Base-by-base conservation (phyloP, 495 filamentous ascomycete genomes). In the Aspergillus sparsus region DNA sequence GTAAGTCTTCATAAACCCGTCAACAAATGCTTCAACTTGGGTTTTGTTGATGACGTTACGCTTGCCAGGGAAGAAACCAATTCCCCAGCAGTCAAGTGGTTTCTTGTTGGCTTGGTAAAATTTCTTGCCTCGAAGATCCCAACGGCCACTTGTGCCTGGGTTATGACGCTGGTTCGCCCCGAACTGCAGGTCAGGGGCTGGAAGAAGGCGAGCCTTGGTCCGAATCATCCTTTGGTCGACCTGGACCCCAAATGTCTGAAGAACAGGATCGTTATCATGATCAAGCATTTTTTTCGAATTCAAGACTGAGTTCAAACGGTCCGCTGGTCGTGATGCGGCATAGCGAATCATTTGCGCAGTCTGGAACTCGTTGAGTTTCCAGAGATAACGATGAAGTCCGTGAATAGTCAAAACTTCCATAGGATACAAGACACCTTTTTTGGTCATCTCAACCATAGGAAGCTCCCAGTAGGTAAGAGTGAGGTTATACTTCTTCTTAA, bases 281-380 rank as follows among this genome's bases (percentile, higher is more conserved):
- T 87, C 71, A 0, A 97, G 80, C 62, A 87, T 80, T 0, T 70
- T 62, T 16, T 95, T 81, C 18, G 87, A 87, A n/a, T 81, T 69
- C 34, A 80, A 61, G 53, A 97, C 88, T 12, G 86, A 78, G 0
- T 64, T 53, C 65, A 83, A 79, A 16, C 93, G 90, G 31, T 85
- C 65, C 0, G 61, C 44, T 0, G 94, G 94, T 2, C 84, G 80
- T 31, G 78, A 78, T 5, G 85, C 86, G 2, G 92, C 91, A 70
- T 90, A 91, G 68, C 87, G 91, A 74, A 98, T 96, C 93, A 98
- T 97, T 8, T 82, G 67, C 0, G 82, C 69, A 0, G 92, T 94
- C 80, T 82, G 71, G 1, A 60, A 65, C 15, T 89, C 83, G 60
- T 84, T 84, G 2, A 97, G 76, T 78, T 96, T 97, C 75, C 76